Conservation (phyloP, 176 grass and related monocot genomes). For the Secale cereale region DNA sequence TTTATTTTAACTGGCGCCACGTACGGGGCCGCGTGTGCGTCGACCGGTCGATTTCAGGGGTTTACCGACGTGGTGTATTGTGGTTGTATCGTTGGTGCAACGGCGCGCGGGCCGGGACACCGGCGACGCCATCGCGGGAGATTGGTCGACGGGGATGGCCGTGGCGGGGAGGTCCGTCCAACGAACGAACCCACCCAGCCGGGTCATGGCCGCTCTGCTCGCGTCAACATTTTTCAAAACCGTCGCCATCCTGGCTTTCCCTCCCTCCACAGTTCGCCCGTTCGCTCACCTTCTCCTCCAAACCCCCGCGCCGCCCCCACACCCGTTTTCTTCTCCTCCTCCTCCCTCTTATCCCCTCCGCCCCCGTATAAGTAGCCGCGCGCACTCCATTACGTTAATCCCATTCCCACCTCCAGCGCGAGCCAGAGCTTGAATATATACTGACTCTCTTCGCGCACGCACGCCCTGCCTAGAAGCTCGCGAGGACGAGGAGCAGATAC, state of each 20-base stretch:
- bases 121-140: conserved; percentile 21
- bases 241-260: conserved; percentile 43
- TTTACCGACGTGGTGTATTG: neutral
- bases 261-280: conserved; percentile 31
- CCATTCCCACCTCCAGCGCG: neutral
- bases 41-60: neutral
- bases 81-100: conserved; percentile 18
- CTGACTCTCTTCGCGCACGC: neutral
- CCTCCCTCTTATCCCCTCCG: conserved; percentile 30
- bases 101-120: neutral
- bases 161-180: conserved; percentile 18
- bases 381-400: conserved; percentile 21
- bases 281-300: conserved; percentile 42
- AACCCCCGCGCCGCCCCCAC: conserved; percentile 12
- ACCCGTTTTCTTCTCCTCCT: neutral
- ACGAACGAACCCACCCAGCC: neutral
- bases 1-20: neutral
- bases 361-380: conserved; percentile 38
- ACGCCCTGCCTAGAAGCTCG: neutral
- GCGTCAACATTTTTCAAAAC: conserved; percentile 48
- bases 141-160: conserved; percentile 28
- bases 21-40: neutral
- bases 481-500: neutral
- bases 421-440: neutral
- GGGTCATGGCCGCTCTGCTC: neutral